These are phyloP conservation scores for Fusarium brevicatenulatum DNA, from an alignment of 2,329 filamentous ascomycete genomes.

Conservation along the genomic window DNA sequence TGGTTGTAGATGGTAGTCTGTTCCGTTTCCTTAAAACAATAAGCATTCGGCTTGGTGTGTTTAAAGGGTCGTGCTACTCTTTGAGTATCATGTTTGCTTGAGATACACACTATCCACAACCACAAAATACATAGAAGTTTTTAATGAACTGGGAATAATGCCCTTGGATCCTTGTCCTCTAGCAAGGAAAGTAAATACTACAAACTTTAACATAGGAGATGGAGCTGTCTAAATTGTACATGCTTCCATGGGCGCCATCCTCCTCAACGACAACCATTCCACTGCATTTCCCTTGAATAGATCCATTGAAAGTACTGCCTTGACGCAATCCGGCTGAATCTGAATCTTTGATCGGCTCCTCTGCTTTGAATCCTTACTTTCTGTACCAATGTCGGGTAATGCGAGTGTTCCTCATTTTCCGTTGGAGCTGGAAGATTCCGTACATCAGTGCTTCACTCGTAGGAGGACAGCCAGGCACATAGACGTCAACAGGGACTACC, in stretches of 20 bases:
- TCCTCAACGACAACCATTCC: not conserved
- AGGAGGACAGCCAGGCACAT: slow-evolving; percentile 78
- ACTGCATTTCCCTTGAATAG: not conserved
- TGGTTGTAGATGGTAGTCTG: not conserved
- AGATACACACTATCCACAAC: not conserved
- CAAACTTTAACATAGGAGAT: slow-evolving; percentile 11
- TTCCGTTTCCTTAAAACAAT: not conserved
- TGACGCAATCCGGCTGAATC: not conserved
- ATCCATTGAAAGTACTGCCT: not conserved
- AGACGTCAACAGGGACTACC: slow-evolving; percentile 82
- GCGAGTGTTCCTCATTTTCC: slow-evolving; percentile 74
- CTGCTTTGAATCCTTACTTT: slow-evolving; percentile 52
- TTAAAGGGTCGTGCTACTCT: not conserved
- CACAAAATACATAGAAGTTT: not conserved
- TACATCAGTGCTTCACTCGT: slow-evolving; percentile 72
- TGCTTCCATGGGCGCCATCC: not conserved
- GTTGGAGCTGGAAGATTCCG: slow-evolving; percentile 79
- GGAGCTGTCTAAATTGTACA: not conserved
- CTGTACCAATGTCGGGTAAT: slow-evolving; percentile 68
- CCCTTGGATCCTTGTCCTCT: not conserved
- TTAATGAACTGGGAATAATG: not conserved
- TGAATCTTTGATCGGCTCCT: not conserved
- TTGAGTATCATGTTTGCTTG: not conserved
- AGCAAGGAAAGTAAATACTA: slow-evolving; percentile 1
- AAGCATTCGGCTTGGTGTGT: not conserved